Evolutionary conservation across 257 asterid species (phyloP), one percentile per base, ranked within the genome.

Genomic region (Nicotiana tabacum): DNA sequence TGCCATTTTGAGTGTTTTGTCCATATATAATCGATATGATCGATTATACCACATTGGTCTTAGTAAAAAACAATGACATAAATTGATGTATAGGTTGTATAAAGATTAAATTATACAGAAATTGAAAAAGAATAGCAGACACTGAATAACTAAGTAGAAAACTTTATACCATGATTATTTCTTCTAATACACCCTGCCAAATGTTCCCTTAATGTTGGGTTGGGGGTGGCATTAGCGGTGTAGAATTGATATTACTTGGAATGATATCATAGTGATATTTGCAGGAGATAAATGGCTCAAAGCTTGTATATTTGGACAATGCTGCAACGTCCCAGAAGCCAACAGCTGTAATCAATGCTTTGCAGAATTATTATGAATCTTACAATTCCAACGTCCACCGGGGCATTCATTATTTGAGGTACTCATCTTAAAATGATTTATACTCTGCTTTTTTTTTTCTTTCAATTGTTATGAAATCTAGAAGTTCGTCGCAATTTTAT

Each of bases 321-420:
- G 99, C 98, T 64, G 99, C 99, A 62, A 96, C 98, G n/a, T 96
- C 99, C 58, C 99, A 96, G 92, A 96, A 96, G 97, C 99, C 99
- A 43, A 83, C 74, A 60, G 90, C 86, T 46, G 98, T 96, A 69
- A 24, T 96, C 80, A 87, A 90, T 43, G 95, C 97, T 21, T 85
- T 94, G 82, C 89, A 82, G 91, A 86, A 84, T 74, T 96, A 96
- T 86, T 94, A 96, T 24, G 98, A 91, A 78, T 35, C 84, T 62
- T 93, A 90, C 60, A 96, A 96, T 90, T 95, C 99, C 9, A 96
- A 96, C 87, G 99, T 96, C 77, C 99, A 96, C 64, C 95, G 99
- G 10, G 99, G 99, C 35, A 92, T 96, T 92, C 99, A 96, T 83
- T 88, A 88, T 81, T 84, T 96, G 90, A 96, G 99, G 99, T 94